Conservation (phyloP, 2,329 filamentous ascomycete species). For the Fusarium pseudoanthophilum region DNA sequence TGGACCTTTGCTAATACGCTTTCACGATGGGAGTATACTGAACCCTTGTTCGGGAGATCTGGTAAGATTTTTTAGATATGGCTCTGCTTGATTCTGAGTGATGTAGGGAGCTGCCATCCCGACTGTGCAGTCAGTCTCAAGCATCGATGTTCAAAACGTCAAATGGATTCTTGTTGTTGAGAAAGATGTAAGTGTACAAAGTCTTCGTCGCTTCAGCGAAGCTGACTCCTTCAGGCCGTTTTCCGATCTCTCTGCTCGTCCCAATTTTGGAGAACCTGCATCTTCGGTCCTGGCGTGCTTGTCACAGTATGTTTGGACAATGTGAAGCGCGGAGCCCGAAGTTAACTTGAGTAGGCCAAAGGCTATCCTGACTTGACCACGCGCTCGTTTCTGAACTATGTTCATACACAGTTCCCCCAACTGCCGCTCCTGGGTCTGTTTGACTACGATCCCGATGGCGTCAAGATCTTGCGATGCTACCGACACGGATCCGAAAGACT, state of each 20-base stretch:
- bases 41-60: constrained; percentile 47
- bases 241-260: constrained; percentile 74
- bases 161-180: constrained; percentile 80
- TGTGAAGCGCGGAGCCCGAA: not conserved
- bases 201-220: not conserved
- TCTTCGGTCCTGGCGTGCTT: constrained; percentile 68
- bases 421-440: constrained; percentile 72
- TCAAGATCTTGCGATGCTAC: constrained; percentile 80
- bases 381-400: constrained; percentile 68
- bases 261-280: constrained; percentile 62
- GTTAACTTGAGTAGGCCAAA: constrained; percentile 68
- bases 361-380: constrained; percentile 83
- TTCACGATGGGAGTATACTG: constrained; percentile 56
- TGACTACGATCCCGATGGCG: constrained; percentile 81
- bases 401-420: constrained; percentile 59
- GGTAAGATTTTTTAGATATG: constrained; percentile 31
- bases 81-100: constrained; percentile 17
- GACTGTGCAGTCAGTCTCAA: constrained; percentile 58
- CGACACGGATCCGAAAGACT: constrained; percentile 73
- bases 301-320: constrained; percentile 65
- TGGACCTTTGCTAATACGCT: constrained; percentile 64
- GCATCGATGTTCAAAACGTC: constrained; percentile 59
- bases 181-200: constrained; percentile 70
- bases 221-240: constrained; percentile 66
- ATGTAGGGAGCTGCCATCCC: constrained; percentile 71